Evolutionary conservation across 345 rosid genomes (phyloP).

Genomic region (Excoecaria agallocha): DNA sequence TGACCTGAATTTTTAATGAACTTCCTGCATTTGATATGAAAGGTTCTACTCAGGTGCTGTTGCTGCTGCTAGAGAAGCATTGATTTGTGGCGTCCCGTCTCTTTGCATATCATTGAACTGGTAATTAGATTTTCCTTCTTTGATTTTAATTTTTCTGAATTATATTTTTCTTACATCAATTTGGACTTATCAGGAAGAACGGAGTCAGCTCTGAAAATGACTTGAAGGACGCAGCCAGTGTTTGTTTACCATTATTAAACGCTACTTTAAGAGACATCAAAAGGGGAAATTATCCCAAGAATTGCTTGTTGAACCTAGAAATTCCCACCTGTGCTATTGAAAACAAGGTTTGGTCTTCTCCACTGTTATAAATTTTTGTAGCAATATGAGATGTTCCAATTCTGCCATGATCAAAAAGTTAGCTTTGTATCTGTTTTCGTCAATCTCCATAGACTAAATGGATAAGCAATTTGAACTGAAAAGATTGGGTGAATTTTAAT

Average conservation of each 20-base stretch:
- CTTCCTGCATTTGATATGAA: not conserved
- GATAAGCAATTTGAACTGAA: not conserved
- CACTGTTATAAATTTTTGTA: not conserved
- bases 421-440: not conserved
- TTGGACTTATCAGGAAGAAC: conserved; percentile 13
- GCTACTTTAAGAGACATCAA: conserved; percentile 18
- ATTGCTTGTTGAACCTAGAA: conserved; percentile 15
- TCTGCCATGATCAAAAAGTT: not conserved
- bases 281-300: conserved; percentile 13
- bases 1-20: not conserved
- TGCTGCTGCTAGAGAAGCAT: conserved; percentile 28
- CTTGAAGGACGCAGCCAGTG: conserved; percentile 20
- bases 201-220: conserved; percentile 18
- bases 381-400: not conserved
- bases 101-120: conserved; percentile 24
- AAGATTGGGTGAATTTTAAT: not conserved
- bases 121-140: not conserved
- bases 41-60: conserved; percentile 22
- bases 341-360: conserved; percentile 13
- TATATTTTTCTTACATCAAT: not conserved
- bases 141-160: not conserved
- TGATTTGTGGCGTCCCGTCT: conserved; percentile 23
- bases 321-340: conserved; percentile 19
- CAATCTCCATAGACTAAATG: not conserved
- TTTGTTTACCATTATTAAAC: conserved; percentile 15